phyloP scores from a whole-genome alignment of 129 eudicot genomes.

The Flaveria sonorensis region DNA sequence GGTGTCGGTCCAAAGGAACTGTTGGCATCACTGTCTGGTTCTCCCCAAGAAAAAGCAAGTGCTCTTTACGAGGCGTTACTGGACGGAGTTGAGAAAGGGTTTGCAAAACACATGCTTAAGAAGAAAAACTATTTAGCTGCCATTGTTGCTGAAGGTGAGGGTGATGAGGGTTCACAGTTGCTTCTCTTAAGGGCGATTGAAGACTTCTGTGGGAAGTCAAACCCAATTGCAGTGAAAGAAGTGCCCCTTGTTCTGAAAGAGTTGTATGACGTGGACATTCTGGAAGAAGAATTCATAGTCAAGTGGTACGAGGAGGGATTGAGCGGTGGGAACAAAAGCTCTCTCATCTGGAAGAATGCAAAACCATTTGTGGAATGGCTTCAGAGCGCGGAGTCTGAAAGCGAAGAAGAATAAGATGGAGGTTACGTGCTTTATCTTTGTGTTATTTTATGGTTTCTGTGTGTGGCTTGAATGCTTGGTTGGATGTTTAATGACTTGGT shows the following conservation, averaged over 20 bases:
- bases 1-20: constrained; percentile 37
- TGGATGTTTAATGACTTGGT: not conserved
- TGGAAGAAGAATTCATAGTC: constrained; percentile 59
- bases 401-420: constrained; percentile 49
- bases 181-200: constrained; percentile 48
- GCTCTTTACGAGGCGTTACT: constrained; percentile 56
- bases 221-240: constrained; percentile 54
- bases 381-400: constrained; percentile 68
- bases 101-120: constrained; percentile 47
- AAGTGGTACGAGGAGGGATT: constrained; percentile 57
- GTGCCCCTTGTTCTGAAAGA: constrained; percentile 57
- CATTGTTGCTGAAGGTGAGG: constrained; percentile 24
- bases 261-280: constrained; percentile 52
- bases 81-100: constrained; percentile 55
- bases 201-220: constrained; percentile 52
- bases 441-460: not conserved
- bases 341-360: constrained; percentile 54
- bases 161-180: constrained; percentile 55
- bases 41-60: constrained; percentile 39
- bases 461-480: constrained; percentile 9
- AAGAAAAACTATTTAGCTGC: constrained; percentile 54
- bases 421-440: not conserved
- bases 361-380: constrained; percentile 79
- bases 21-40: constrained; percentile 42
- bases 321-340: constrained; percentile 37